Conservation (phyloP, 2,329 filamentous ascomycete genomes). For the Aspergillus brasiliensis region DNA sequence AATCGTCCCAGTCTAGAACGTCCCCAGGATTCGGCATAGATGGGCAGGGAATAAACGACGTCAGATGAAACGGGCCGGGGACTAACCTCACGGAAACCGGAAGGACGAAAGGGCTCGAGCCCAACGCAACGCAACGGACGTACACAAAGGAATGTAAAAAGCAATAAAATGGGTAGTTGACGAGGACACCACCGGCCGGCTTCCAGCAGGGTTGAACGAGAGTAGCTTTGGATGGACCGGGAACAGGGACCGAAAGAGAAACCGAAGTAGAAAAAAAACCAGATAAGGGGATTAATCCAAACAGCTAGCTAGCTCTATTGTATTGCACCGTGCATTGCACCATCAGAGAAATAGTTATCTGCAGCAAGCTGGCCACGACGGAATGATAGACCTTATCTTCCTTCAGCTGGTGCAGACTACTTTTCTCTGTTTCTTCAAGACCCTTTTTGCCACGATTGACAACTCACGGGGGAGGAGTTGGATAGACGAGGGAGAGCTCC, state of each 20-base stretch:
- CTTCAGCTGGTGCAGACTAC: neutral
- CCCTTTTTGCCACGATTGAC: constrained; percentile 34
- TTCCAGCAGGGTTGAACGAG: too few species aligned
- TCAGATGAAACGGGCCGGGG: constrained; percentile 1
- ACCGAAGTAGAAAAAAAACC: neutral
- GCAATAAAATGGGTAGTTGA: neutral
- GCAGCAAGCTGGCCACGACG: neutral
- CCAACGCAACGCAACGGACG: neutral
- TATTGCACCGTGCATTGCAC: neutral
- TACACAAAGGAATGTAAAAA: neutral
- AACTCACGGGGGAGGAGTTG: constrained; percentile 27
- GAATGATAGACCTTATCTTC: constrained; percentile 1
- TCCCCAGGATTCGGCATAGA: neutral
- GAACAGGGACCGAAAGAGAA: neutral
- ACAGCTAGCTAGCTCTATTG: neutral
- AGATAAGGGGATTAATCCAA: neutral
- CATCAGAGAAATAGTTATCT: neutral
- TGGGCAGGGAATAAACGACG: neutral
- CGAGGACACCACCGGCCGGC: neutral
- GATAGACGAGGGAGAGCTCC: constrained; percentile 10
- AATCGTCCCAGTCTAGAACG: neutral
- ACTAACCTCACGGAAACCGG: neutral
- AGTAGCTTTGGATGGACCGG: too few species aligned
- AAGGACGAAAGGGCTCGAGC: neutral
- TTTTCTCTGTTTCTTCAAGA: constrained; percentile 14